A percentile compares a stretch with the other conserved stretches of the same genome.
Evolutionary conservation across 805 yeast species (phyloP).

Genomic region (Candida multigemmis): DNA sequence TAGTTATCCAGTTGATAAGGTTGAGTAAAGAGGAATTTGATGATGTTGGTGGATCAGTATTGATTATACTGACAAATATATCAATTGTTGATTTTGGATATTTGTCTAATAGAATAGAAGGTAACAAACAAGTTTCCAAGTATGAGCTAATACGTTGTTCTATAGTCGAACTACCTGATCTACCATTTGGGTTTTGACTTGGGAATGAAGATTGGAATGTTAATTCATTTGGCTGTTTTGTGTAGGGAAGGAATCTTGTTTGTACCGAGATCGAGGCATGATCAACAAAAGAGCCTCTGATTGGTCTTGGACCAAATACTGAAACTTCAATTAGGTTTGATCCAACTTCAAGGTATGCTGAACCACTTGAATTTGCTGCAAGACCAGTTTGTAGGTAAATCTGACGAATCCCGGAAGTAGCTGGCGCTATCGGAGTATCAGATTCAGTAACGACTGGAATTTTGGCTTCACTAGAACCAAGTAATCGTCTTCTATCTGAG

Average conservation of each 20-base stretch:
- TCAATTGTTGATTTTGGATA: conserved; percentile 91
- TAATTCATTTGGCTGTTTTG: conserved; percentile 28
- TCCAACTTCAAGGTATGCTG: conserved; percentile 67
- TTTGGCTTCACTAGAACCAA: conserved; percentile 69
- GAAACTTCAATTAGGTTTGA: conserved; percentile 56
- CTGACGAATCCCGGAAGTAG: conserved; percentile 19
- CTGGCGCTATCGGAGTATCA: conserved; percentile 2
- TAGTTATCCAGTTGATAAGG: conserved; percentile 44
- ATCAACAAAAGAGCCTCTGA: conserved; percentile 60
- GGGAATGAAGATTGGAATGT: conserved; percentile 12
- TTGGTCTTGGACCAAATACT: conserved; percentile 86
- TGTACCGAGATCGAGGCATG: conserved; percentile 59
- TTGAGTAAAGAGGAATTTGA: conserved; percentile 15
- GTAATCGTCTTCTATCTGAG: conserved; percentile 73
- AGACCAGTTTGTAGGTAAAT: conserved; percentile 58
- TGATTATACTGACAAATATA: conserved; percentile 59
- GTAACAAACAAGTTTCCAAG: conserved; percentile 41
- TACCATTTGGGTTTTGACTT: conserved; percentile 11
- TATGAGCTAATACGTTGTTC: conserved; percentile 45
- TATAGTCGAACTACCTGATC: conserved; percentile 23
- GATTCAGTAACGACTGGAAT: conserved; percentile 14
- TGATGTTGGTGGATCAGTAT: conserved; percentile 4
- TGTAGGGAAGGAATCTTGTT: conserved; percentile 43
- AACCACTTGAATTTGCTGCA: conserved; percentile 70
- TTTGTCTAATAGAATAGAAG: conserved; percentile 50